phyloP scores from a whole-genome alignment of 106 monocot genomes.

The Triglochin maritima region DNA sequence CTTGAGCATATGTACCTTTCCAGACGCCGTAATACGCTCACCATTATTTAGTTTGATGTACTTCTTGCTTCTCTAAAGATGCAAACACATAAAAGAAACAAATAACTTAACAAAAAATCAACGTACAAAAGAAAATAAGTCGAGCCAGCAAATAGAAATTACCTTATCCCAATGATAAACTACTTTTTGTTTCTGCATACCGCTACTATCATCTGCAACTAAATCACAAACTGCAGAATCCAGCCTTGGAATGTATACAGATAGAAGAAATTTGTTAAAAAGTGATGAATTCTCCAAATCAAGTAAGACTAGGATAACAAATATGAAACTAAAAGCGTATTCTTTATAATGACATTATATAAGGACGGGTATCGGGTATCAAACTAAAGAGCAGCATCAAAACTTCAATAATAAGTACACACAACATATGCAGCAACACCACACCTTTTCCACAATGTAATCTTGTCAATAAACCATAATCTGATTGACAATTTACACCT shows the following conservation, averaged over 20 bases:
- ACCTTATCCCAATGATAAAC: conserved; percentile 97
- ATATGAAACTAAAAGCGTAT: background rate
- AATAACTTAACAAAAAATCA: background rate
- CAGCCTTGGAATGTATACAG: conserved; percentile 39
- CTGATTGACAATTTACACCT: no score
- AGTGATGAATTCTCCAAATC: background rate
- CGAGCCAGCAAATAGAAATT: background rate
- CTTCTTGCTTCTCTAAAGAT: conserved; percentile 70
- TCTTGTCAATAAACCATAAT: no score
- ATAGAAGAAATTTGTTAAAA: background rate
- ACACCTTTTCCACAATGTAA: no score
- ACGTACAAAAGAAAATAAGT: no score
- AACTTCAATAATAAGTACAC: no score
- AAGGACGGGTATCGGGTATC: no score
- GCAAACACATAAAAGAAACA: conserved; percentile 5
- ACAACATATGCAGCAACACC: no score
- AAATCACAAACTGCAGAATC: conserved; percentile 93
- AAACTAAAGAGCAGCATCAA: no score
- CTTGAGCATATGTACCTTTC: conserved; percentile 58
- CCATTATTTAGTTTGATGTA: conserved; percentile 94
- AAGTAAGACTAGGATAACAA: background rate
- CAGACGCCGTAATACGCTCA: conserved; percentile 80
- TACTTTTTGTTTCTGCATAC: conserved; percentile 75
- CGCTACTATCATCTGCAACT: conserved; percentile 79
- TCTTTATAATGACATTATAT: no score